These are phyloP conservation scores for Aureobasidium subglaciale DNA, from an alignment of 2,329 filamentous ascomycete genomes.

Conservation along the genomic window DNA sequence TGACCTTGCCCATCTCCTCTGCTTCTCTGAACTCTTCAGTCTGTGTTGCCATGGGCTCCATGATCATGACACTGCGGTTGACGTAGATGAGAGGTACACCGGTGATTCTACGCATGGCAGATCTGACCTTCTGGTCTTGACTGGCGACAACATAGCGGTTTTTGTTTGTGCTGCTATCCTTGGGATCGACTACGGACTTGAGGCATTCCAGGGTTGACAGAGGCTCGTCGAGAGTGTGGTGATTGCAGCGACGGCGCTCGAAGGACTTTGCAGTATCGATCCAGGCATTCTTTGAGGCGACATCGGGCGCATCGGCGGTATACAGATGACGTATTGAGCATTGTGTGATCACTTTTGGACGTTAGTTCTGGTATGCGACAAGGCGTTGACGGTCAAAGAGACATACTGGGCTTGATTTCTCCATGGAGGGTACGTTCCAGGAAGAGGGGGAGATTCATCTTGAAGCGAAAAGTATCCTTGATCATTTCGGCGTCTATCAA, in stretches of 20 bases:
- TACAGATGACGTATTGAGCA: constrained; percentile 77
- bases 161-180: constrained; percentile 63
- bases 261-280: constrained; percentile 69
- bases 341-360: constrained; percentile 62
- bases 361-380: neutral
- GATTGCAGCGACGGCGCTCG: constrained; percentile 71
- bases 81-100: constrained; percentile 75
- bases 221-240: constrained; percentile 67
- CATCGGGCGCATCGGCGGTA: constrained; percentile 28
- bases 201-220: constrained; percentile 65
- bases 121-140: constrained; percentile 59
- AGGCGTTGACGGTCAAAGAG: neutral
- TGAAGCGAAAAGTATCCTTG: constrained; percentile 70
- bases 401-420: constrained; percentile 70
- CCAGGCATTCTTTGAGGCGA: constrained; percentile 42
- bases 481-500: constrained; percentile 83
- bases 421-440: constrained; percentile 80
- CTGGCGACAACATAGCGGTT: constrained; percentile 72
- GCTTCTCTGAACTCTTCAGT: constrained; percentile 56
- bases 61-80: constrained; percentile 68
- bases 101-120: constrained; percentile 56
- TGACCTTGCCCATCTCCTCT: constrained; percentile 70
- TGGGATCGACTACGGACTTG: constrained; percentile 69
- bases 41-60: constrained; percentile 67
- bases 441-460: constrained; percentile 76